These are phyloP conservation scores for Carallia brachiata DNA, from an alignment of 345 rosid species.

Conservation along the genomic window DNA sequence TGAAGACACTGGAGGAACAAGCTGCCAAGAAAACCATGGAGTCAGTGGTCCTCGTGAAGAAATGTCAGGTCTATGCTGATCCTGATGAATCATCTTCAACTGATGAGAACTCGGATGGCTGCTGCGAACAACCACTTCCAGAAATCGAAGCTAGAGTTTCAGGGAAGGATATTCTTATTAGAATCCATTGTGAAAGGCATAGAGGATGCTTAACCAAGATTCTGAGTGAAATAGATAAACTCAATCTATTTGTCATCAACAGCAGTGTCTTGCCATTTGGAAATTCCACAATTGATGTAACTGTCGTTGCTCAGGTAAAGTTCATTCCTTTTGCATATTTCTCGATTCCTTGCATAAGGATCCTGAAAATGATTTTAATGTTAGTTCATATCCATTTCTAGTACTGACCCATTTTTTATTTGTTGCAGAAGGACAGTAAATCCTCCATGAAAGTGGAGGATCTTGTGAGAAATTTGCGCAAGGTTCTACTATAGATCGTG, in stretches of 20 bases:
- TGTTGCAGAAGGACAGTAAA: slow-evolving; percentile 57
- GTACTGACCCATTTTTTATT: neutral
- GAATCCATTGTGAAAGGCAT: slow-evolving; percentile 63
- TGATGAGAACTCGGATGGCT: slow-evolving; percentile 23
- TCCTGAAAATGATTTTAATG: neutral
- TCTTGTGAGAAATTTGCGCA: slow-evolving; percentile 28
- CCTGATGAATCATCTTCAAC: slow-evolving; percentile 38
- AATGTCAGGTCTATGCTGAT: slow-evolving; percentile 37
- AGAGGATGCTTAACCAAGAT: slow-evolving; percentile 43
- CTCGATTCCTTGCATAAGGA: neutral
- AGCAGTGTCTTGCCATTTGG: slow-evolving; percentile 59
- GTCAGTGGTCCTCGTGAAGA: slow-evolving; percentile 53
- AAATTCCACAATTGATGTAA: slow-evolving; percentile 51
- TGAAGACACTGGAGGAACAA: slow-evolving; percentile 53
- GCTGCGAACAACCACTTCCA: slow-evolving; percentile 31
- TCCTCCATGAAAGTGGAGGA: slow-evolving; percentile 23
- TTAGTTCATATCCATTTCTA: neutral
- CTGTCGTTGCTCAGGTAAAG: slow-evolving; percentile 64
- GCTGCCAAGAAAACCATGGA: slow-evolving; percentile 44
- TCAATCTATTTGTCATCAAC: slow-evolving; percentile 40
- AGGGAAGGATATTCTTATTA: slow-evolving; percentile 50
- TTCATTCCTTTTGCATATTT: neutral
- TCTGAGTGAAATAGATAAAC: slow-evolving; percentile 47
- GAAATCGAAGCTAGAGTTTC: slow-evolving; percentile 71
- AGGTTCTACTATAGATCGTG: slow-evolving; percentile 12